Conservation (phyloP, 768 basidiomycete species). For the Mycena sanguinolenta region DNA sequence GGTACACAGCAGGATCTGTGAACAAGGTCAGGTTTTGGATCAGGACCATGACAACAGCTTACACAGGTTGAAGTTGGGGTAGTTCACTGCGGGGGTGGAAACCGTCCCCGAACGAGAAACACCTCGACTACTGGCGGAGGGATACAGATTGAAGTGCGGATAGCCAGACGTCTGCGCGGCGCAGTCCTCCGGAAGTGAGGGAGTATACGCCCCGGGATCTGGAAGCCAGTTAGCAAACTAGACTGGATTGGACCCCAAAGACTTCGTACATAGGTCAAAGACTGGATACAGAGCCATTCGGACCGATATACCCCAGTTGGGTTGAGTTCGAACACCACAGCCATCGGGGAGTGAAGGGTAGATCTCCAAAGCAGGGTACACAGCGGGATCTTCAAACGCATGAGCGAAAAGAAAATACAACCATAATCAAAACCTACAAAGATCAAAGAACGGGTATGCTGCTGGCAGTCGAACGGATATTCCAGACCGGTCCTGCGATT, state of each 20-base stretch:
- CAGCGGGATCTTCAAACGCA: conserved; percentile 30
- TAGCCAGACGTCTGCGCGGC: not conserved
- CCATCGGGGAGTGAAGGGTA: conserved; percentile 41
- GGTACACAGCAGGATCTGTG: conserved; percentile 51
- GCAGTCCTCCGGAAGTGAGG: conserved; percentile 22
- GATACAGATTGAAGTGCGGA: conserved; percentile 10
- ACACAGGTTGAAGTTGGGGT: conserved; percentile 52
- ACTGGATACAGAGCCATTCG: conserved; percentile 31
- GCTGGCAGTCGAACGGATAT: not conserved
- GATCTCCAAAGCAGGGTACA: conserved; percentile 49
- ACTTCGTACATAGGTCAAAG: conserved; percentile 34
- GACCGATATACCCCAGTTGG: not conserved
- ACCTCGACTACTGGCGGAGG: not conserved
- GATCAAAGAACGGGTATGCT: not conserved
- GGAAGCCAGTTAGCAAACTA: not conserved
- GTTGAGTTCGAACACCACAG: not conserved
- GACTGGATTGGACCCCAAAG: not conserved
- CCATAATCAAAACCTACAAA: not conserved
- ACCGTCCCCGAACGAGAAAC: not conserved
- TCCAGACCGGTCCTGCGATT: not conserved
- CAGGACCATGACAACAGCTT: conserved; percentile 18
- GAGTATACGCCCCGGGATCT: conserved; percentile 40
- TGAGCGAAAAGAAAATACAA: conserved; percentile 17
- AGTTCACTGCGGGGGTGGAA: conserved; percentile 24
- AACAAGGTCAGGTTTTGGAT: conserved; percentile 9